Evolutionary conservation across 371 early-diverging fungal genomes (phyloP).

Genomic region (Saksenaea oblongispora): DNA sequence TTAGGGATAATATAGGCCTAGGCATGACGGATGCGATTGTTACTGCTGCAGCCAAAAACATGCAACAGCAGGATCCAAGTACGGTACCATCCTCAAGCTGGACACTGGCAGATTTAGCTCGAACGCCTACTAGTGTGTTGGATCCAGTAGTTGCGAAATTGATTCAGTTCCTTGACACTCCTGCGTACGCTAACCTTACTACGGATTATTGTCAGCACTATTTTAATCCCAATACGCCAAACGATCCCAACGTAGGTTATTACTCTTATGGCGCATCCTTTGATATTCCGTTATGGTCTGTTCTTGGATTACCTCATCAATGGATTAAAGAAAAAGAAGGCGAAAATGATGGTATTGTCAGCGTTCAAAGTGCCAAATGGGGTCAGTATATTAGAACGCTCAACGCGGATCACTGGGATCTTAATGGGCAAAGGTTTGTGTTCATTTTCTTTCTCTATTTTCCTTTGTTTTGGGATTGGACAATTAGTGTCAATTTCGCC

Average conservation of each 20-base stretch:
- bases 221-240: constrained; percentile 87
- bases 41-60: constrained; percentile 17
- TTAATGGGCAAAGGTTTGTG: constrained; percentile 44
- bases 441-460: not conserved
- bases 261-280: constrained; percentile 77
- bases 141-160: constrained; percentile 20
- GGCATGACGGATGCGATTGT: constrained; percentile 28
- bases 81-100: not conserved
- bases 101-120: constrained; percentile 12
- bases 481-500: not conserved
- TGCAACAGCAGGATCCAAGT: not conserved
- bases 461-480: not conserved
- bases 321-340: constrained; percentile 81
- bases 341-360: constrained; percentile 90
- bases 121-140: constrained; percentile 11
- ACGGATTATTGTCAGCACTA: constrained; percentile 77
- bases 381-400: constrained; percentile 83
- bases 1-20: constrained; percentile 74
- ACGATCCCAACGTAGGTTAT: constrained; percentile 77
- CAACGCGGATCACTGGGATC: constrained; percentile 88
- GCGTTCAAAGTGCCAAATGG: constrained; percentile 80
- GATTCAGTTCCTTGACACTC: constrained; percentile 70
- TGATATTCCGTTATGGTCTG: constrained; percentile 52
- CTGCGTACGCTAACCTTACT: constrained; percentile 89
- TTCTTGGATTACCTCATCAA: constrained; percentile 66